A percentile compares a stretch with the other conserved stretches of the same genome.
Evolutionary conservation across 2,329 filamentous ascomycete species (phyloP).

Genomic region (Diaporthe sp.): DNA sequence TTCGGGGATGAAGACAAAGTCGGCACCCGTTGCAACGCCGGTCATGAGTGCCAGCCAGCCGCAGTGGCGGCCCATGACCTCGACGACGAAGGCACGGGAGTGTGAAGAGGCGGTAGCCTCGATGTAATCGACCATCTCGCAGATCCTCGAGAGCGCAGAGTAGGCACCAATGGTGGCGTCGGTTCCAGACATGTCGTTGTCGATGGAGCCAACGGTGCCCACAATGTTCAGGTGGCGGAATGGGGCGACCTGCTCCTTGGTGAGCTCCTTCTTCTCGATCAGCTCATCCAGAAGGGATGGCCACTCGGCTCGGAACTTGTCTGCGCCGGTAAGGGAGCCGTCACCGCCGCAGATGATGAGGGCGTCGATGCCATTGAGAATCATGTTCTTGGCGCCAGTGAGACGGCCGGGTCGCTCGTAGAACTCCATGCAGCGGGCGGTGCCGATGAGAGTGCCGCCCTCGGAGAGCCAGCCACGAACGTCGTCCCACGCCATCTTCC

Average conservation of each 20-base stretch:
- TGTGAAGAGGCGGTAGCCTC: conserved; percentile 96
- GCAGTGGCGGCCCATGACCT: conserved; percentile 98
- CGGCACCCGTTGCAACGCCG: conserved; percentile 92
- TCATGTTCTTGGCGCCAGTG: conserved; percentile 92
- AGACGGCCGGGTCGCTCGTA: conserved; percentile 89
- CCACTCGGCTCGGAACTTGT: conserved; percentile 94
- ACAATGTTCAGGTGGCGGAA: conserved; percentile 95
- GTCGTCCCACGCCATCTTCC: conserved; percentile 90
- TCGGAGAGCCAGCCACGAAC: conserved; percentile 95
- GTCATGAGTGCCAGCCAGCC: conserved; percentile 98
- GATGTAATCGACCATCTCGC: conserved; percentile 96
- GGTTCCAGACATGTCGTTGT: conserved; percentile 97
- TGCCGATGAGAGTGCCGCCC: conserved; percentile 95
- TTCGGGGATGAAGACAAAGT: conserved; percentile 98
- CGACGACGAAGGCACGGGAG: conserved; percentile 95
- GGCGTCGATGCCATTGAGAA: conserved; percentile 92
- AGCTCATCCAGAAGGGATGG: conserved; percentile 89
- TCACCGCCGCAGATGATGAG: conserved; percentile 98
- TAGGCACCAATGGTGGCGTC: conserved; percentile 98
- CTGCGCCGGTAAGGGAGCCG: conserved; percentile 94
- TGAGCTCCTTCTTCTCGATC: conserved; percentile 80
- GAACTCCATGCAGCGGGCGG: conserved; percentile 92
- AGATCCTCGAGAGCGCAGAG: conserved; percentile 92
- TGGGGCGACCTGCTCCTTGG: conserved; percentile 77
- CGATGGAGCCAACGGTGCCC: conserved; percentile 95